phyloP scores from a whole-genome alignment of 306 rosid genomes.

The Erythrophleum fordii region DNA sequence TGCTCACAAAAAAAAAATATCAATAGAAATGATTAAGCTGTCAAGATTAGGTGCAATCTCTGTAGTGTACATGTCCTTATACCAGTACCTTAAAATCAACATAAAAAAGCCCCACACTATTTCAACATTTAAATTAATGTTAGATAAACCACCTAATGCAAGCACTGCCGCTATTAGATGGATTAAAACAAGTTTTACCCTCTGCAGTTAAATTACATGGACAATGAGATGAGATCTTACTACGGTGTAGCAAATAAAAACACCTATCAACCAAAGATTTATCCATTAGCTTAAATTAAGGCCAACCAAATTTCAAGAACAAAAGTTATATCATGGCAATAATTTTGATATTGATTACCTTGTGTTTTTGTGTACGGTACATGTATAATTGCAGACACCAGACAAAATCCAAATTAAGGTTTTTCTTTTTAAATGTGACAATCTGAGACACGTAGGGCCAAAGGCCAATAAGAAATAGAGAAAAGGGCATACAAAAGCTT shows the following conservation, averaged over 20 bases:
- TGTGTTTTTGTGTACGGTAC: not conserved
- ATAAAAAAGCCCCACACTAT: not conserved
- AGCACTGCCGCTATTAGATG: not conserved
- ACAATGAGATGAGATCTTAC: not conserved
- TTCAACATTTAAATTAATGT: not conserved
- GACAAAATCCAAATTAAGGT: conserved; percentile 29
- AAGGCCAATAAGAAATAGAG: conserved; percentile 34
- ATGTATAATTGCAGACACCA: not conserved
- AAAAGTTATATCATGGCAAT: conserved; percentile 14
- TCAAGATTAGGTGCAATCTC: not conserved
- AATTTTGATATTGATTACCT: conserved; percentile 17
- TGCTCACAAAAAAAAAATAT: too few relatives aligned
- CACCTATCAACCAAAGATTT: not conserved
- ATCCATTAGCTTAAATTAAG: not conserved
- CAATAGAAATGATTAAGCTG: not conserved
- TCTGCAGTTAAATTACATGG: not conserved
- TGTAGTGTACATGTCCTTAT: not conserved
- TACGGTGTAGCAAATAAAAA: not conserved
- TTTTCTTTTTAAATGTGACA: conserved; percentile 31
- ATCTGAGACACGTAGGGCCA: conserved; percentile 37
- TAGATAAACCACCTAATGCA: not conserved
- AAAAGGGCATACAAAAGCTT: conserved; percentile 18
- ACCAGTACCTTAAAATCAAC: not conserved
- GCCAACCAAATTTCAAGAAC: conserved; percentile 11
- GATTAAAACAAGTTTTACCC: not conserved